phyloP scores from a whole-genome alignment of 106 monocot species.

The Triglochin maritima region DNA sequence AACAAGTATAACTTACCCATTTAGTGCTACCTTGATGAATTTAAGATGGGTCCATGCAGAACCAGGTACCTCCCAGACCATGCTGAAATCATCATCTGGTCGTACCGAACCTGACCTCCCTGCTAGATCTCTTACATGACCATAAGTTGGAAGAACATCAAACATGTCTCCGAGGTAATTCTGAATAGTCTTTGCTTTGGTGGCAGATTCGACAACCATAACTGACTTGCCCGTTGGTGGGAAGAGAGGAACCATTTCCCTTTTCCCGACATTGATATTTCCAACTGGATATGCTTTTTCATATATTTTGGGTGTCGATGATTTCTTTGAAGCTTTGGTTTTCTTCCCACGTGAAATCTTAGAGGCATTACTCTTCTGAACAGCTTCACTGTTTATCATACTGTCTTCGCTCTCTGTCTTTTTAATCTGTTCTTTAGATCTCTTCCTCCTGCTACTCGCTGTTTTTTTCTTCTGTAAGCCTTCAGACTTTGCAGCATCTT shows the following conservation, averaged over 20 bases:
- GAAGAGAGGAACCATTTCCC: constrained; percentile 49
- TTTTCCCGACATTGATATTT: constrained; percentile 7
- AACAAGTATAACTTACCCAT: constrained; percentile 33
- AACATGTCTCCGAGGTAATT: constrained; percentile 78
- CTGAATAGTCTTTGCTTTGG: constrained; percentile 89
- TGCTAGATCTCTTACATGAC: constrained; percentile 94
- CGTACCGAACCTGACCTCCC: constrained; percentile 84
- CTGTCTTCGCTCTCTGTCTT: constrained; percentile 14
- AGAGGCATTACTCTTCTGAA: constrained; percentile 1
- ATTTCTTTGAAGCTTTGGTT: constrained; percentile 4
- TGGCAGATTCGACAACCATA: constrained; percentile 82
- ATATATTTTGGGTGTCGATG: neutral
- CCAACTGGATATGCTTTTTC: neutral
- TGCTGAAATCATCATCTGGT: constrained; percentile 93
- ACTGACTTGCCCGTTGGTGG: constrained; percentile 84
- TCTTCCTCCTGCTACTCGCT: constrained; percentile 16
- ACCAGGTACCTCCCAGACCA: constrained; percentile 96
- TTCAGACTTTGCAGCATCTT: constrained; percentile 8
- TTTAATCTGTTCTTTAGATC: constrained; percentile 13
- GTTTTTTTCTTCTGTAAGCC: constrained; percentile 14
- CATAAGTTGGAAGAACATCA: constrained; percentile 87
- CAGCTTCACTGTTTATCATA: constrained; percentile 15
- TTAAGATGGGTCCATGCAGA: constrained; percentile 96
- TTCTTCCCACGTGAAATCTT: constrained; percentile 29
- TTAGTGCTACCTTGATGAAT: constrained; percentile 72